Percentiles rank a stretch among this genome's conserved stretches.
phyloP scores from a whole-genome alignment of 768 basidiomycete species.

The Naematelia aurantialba region DNA sequence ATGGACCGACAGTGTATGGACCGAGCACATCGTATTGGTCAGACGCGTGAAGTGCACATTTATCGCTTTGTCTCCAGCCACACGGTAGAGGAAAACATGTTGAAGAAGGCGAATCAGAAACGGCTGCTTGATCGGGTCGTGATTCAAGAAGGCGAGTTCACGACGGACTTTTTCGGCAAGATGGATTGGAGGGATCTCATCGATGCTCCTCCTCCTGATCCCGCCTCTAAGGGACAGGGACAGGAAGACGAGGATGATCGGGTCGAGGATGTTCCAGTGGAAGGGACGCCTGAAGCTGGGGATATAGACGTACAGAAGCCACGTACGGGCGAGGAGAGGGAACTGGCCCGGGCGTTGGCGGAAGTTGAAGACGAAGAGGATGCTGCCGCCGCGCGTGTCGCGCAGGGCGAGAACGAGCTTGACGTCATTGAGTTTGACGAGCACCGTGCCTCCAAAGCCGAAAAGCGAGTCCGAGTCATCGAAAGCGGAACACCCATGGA shows the following conservation, averaged over 20 bases:
- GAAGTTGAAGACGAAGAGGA: conserved; percentile 88
- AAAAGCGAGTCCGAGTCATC: conserved; percentile 27
- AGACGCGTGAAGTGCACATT: conserved; percentile 68
- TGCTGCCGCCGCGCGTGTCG: conserved; percentile 71
- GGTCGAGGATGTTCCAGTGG: conserved; percentile 38
- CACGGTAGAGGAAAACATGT: conserved; percentile 93
- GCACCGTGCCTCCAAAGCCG: conserved; percentile 35
- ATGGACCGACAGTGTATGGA: conserved; percentile 55
- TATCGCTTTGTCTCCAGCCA: conserved; percentile 71
- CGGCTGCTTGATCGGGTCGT: conserved; percentile 83
- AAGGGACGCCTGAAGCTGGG: conserved; percentile 28
- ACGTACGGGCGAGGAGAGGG: conserved; percentile 35
- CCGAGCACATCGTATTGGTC: conserved; percentile 51
- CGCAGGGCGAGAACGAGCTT: conserved; percentile 73
- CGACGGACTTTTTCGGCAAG: conserved; percentile 52
- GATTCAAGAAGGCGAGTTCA: conserved; percentile 86
- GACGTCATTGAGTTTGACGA: conserved; percentile 64
- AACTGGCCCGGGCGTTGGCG: conserved; percentile 63
- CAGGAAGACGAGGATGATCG: conserved; percentile 22
- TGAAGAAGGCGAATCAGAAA: conserved; percentile 97
- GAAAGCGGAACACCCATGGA: conserved; percentile 4
- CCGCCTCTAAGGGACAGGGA: conserved; percentile 4
- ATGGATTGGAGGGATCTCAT: conserved; percentile 82
- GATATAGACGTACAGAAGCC: conserved; percentile 20
- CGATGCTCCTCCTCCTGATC: conserved; percentile 52